These are phyloP conservation scores for Calonectria leucothoes DNA, from an alignment of 2,329 filamentous ascomycete species.

Conservation along the genomic window DNA sequence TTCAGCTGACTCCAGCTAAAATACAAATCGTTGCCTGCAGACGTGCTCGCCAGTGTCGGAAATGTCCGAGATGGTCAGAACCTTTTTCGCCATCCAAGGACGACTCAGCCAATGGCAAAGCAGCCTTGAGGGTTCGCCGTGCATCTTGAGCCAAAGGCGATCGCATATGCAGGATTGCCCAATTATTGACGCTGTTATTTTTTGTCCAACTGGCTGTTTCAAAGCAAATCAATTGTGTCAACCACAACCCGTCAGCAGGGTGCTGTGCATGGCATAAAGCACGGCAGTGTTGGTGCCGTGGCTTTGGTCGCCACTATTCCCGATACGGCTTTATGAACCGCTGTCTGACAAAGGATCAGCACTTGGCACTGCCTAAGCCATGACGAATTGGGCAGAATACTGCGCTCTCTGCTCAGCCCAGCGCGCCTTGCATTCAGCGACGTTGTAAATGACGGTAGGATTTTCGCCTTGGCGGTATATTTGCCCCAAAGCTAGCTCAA, in stretches of 20 bases:
- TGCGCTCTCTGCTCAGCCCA: neutral
- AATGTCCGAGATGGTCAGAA: neutral
- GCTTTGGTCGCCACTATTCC: neutral
- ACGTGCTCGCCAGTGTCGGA: neutral
- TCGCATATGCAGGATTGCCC: neutral
- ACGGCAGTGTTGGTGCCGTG: neutral
- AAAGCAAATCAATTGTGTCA: neutral
- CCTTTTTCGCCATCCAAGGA: neutral
- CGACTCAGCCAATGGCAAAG: neutral
- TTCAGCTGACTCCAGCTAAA: no score
- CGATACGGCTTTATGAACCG: neutral
- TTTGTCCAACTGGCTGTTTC: neutral
- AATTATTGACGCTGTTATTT: neutral
- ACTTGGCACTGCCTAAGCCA: neutral
- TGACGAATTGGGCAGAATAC: neutral
- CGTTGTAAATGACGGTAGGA: neutral
- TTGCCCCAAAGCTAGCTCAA: neutral
- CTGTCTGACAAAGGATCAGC: neutral
- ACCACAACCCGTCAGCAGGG: neutral
- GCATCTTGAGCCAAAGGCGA: neutral
- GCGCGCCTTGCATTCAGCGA: neutral
- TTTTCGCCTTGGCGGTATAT: neutral
- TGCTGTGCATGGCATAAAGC: neutral
- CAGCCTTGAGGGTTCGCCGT: neutral
- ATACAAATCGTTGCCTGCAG: no score